These are phyloP conservation scores for Gynandropsis gynandra DNA, from an alignment of 345 rosid genomes.

Conservation along the genomic window DNA sequence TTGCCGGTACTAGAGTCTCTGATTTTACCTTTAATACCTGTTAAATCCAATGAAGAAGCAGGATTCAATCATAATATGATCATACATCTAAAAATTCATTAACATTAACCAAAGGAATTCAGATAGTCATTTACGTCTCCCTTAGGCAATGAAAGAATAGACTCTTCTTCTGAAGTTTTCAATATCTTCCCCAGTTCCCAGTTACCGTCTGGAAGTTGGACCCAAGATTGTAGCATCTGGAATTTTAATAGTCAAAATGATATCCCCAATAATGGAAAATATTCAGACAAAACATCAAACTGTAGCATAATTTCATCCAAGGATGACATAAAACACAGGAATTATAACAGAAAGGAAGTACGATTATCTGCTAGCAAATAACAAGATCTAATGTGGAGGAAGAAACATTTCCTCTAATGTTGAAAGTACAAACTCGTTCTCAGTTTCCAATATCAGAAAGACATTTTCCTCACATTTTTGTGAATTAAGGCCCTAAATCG, in stretches of 20 bases:
- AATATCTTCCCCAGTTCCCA: conserved; percentile 83
- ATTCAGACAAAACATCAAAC: no score
- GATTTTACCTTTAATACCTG: conserved; percentile 66
- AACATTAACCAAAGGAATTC: conserved; percentile 15
- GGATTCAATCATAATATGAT: conserved; percentile 17
- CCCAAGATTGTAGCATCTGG: conserved; percentile 86
- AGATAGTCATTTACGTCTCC: conserved; percentile 58
- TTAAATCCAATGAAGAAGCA: conserved; percentile 9
- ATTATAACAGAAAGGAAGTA: conserved; percentile 15
- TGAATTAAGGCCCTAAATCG: no score
- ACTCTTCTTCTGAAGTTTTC: conserved; percentile 56
- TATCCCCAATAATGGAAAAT: conserved; percentile 13
- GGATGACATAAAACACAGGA: no score
- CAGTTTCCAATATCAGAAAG: background rate
- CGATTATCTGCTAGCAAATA: background rate
- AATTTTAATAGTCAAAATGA: conserved; percentile 22
- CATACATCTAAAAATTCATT: conserved; percentile 8
- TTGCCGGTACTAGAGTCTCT: conserved; percentile 73
- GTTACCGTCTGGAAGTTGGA: conserved; percentile 71
- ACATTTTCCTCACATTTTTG: background rate
- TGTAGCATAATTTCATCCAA: no score
- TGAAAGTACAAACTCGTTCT: background rate
- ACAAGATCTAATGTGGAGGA: background rate
- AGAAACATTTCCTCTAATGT: background rate
- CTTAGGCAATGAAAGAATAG: conserved; percentile 59